Evolutionary conservation across 805 yeast genomes (phyloP), one percentile per base, ranked within the genome.

Genomic region (Blastobotrys terrestris): DNA sequence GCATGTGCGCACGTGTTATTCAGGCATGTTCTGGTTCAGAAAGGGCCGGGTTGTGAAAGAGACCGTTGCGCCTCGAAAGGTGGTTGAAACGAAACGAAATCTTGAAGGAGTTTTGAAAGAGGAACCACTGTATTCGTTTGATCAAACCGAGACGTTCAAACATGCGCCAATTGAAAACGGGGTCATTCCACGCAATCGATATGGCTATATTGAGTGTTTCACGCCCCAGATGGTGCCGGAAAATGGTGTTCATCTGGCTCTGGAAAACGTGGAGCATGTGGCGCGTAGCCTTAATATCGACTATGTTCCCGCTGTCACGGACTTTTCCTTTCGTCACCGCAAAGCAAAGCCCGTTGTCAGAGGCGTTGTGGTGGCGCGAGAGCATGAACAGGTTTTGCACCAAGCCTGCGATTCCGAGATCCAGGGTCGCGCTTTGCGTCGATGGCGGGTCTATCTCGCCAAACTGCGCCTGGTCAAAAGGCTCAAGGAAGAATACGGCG

Each of bases 21-120:
- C 95, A 0, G 87, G 95, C 0, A 83, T 81, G 60, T 89, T 86
- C 1, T 94, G 98, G 98, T 87, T 84, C 62, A 77, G 85, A 68
- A 71, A 77, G 44, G 99, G 99, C 0, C 71, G 97, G 18, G 75
- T 82, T 0, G 66, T 94, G 39, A 87, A 82, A 60, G 80, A 81
- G 57, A 85, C 94, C 0, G 53, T 11, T 48, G 18, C 13, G 14
- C 26, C 60, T 2, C 59, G 62, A 1, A 26, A 26, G 35, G 35
- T 11, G 11, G 35, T 11, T 26, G 8, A 11, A 6, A 26, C 35
- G 8, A 26, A 26, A 11, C 65, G 56, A 5, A 53, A 56, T 3
- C 66, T 63, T 15, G 72, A 72, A 26, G 67, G 60, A n/a, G 64
- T 60, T 20, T 59, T 55, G 3, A 58, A 58, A 1, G 80, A 73